These are phyloP conservation scores for Strobilomyces dryophilus DNA, from an alignment of 768 basidiomycete genomes.

Conservation along the genomic window DNA sequence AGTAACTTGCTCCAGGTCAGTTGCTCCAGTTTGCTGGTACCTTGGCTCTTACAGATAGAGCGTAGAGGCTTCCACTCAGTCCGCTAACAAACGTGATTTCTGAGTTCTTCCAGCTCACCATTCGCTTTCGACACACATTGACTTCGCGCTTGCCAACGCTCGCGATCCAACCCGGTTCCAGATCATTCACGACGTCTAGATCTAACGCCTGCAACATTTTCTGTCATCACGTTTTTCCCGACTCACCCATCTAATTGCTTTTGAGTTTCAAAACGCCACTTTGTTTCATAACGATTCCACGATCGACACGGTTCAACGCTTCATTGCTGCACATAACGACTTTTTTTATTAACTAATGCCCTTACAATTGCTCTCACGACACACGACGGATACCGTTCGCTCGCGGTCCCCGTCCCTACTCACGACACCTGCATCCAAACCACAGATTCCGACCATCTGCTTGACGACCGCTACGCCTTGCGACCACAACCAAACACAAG, in stretches of 20 bases:
- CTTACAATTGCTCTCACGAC: conserved; percentile 29
- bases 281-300: conserved; percentile 27
- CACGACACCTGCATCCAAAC: conserved; percentile 26
- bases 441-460: conserved; percentile 57
- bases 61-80: conserved; percentile 12
- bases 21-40: not conserved
- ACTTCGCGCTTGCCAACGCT: conserved; percentile 12
- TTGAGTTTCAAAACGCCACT: conserved; percentile 8
- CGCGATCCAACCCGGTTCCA: conserved; percentile 18
- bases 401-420: conserved; percentile 27
- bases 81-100: conserved; percentile 20
- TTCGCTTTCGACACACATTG: conserved; percentile 12
- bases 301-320: conserved; percentile 14
- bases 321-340: conserved; percentile 24
- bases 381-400: conserved; percentile 22
- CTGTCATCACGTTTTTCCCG: not conserved
- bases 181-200: conserved; percentile 19
- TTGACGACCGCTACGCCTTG: conserved; percentile 67
- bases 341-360: conserved; percentile 26
- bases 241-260: conserved; percentile 11
- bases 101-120: conserved; percentile 26
- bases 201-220: conserved; percentile 21
- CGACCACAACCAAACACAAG: conserved; percentile 36
- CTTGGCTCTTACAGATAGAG: not conserved
- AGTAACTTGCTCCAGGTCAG: conserved; percentile 26